Percentiles rank a stretch among this genome's conserved stretches.
Conservation (phyloP, 495 filamentous ascomycete genomes). For the Aspergillus cavernicola region DNA sequence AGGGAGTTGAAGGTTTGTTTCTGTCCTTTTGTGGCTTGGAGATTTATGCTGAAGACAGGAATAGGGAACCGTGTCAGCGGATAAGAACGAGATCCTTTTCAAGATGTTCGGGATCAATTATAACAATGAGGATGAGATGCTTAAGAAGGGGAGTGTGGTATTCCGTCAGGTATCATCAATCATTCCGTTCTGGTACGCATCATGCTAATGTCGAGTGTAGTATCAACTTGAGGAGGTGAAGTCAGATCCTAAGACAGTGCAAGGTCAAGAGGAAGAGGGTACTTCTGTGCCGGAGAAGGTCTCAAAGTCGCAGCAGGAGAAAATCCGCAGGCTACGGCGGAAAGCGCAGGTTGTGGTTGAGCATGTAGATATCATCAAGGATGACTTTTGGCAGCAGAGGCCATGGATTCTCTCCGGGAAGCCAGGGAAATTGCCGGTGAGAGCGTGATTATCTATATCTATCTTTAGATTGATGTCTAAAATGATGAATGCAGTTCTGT, state of each 20-base stretch:
- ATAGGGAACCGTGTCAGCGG: conserved; percentile 73
- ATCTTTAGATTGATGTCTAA: too few relatives aligned
- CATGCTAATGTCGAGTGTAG: conserved; percentile 16
- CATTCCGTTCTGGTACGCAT: not conserved
- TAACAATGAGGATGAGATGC: conserved; percentile 90
- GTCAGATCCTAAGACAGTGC: conserved; percentile 8
- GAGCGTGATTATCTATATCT: conserved; percentile 27
- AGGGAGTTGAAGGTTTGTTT: conserved; percentile 62
- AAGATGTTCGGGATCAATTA: conserved; percentile 90
- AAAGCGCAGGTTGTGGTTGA: conserved; percentile 77
- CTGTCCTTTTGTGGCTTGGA: not conserved
- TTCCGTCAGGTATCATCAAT: conserved; percentile 66
- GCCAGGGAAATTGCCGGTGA: conserved; percentile 60
- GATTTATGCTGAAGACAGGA: not conserved
- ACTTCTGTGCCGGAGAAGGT: conserved; percentile 28
- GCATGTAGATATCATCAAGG: conserved; percentile 88
- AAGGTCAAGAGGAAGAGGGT: conserved; percentile 17
- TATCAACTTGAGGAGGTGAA: conserved; percentile 40
- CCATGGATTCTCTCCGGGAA: conserved; percentile 83
- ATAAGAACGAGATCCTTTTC: conserved; percentile 97
- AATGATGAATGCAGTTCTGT: not conserved
- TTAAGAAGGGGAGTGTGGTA: conserved; percentile 86
- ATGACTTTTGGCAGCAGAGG: conserved; percentile 84
- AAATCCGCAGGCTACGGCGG: conserved; percentile 65
- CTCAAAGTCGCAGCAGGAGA: conserved; percentile 75